A percentile compares a stretch with the other conserved stretches of the same genome.
These are phyloP conservation scores for Myxozyma udenii DNA, from an alignment of 805 yeast genomes.

Conservation along the genomic window DNA sequence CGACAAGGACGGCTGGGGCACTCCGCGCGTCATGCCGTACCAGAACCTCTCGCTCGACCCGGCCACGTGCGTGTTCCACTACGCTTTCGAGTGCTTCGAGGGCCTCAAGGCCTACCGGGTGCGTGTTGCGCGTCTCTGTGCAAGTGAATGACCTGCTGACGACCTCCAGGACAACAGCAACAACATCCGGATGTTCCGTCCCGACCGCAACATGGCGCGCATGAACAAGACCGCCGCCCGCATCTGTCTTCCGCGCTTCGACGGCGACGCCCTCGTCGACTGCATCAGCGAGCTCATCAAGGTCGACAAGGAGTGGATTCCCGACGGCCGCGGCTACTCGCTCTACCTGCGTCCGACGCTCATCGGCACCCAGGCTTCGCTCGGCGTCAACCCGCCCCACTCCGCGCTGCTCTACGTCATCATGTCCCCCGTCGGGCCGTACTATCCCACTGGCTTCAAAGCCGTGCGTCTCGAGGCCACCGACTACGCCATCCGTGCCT, in stretches of 20 bases:
- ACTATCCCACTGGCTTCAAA: conserved; percentile 91
- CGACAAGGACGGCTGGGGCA: conserved; percentile 72
- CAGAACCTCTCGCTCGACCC: conserved; percentile 78
- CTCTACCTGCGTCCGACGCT: conserved; percentile 90
- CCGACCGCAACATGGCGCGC: conserved; percentile 86
- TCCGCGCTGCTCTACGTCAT: conserved; percentile 81
- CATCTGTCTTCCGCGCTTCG: conserved; percentile 85
- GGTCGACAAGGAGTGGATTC: conserved; percentile 74
- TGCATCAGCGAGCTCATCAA: conserved; percentile 72
- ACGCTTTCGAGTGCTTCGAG: conserved; percentile 91
- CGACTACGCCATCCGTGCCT: conserved; percentile 93
- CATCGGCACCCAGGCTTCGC: conserved; percentile 85
- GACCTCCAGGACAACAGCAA: conserved; percentile 49
- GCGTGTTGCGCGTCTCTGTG: background rate
- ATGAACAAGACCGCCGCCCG: conserved; percentile 86
- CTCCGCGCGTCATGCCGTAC: conserved; percentile 86
- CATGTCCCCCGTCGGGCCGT: conserved; percentile 96
- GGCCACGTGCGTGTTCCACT: conserved; percentile 85
- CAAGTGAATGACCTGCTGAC: background rate
- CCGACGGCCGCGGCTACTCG: conserved; percentile 83
- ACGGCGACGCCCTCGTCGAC: conserved; percentile 69
- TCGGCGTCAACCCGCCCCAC: conserved; percentile 83
- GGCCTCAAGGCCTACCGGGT: conserved; percentile 83
- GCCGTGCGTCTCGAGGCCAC: conserved; percentile 94
- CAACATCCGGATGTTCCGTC: conserved; percentile 78